Evolutionary conservation across 1,139 yeast genomes (phyloP).

Genomic region (Candida pseudoviswanathii): DNA sequence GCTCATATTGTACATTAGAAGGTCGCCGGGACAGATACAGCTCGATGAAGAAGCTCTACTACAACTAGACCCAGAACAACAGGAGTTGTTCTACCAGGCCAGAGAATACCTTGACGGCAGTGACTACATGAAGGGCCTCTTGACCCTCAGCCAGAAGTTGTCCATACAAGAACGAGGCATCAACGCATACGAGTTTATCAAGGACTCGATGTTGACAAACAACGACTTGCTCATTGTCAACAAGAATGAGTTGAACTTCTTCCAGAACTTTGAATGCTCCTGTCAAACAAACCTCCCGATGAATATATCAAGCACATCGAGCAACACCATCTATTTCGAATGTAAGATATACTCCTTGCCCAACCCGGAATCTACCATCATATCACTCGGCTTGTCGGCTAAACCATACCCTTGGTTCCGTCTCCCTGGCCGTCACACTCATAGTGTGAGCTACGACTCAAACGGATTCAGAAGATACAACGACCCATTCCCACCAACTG

Average conservation of each 20-base stretch:
- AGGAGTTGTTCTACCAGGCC: constrained; percentile 77
- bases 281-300: constrained; percentile 85
- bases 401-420: constrained; percentile 53
- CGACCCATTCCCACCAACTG: constrained; percentile 47
- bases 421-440: constrained; percentile 54
- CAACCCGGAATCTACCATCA: constrained; percentile 48
- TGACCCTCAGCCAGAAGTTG: constrained; percentile 52
- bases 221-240: constrained; percentile 66
- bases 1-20: neutral
- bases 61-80: constrained; percentile 64
- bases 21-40: neutral
- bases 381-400: constrained; percentile 50
- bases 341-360: constrained; percentile 64
- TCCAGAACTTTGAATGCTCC: constrained; percentile 71
- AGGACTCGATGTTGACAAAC: constrained; percentile 62
- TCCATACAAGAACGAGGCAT: constrained; percentile 90
- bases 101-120: constrained; percentile 56
- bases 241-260: constrained; percentile 77
- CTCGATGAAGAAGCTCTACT: constrained; percentile 5
- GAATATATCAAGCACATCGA: constrained; percentile 70
- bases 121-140: constrained; percentile 52
- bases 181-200: constrained; percentile 88
- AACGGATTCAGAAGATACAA: constrained; percentile 53
- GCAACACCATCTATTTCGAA: constrained; percentile 70
- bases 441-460: constrained; percentile 54